Conservation (phyloP, 768 basidiomycete genomes). For the Psilocybe cyanescens region DNA sequence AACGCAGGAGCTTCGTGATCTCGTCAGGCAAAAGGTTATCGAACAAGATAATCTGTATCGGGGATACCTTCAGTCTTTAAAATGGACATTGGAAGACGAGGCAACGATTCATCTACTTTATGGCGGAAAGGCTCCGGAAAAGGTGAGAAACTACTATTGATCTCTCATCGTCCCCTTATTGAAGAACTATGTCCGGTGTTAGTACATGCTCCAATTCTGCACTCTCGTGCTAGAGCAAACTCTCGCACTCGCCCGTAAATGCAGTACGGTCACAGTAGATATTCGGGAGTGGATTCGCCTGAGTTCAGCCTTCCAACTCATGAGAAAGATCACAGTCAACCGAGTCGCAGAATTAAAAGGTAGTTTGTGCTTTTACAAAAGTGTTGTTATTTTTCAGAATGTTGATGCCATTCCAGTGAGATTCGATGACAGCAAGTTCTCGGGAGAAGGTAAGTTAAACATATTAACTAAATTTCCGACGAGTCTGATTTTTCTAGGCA, state of each 20-base stretch:
- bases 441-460: not conserved
- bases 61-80: constrained; percentile 10
- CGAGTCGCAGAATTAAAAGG: constrained; percentile 14
- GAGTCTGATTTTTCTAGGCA: not conserved
- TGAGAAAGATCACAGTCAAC: constrained; percentile 4
- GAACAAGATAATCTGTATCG: constrained; percentile 15
- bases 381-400: not conserved
- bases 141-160: constrained; percentile 8
- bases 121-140: constrained; percentile 12
- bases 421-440: not conserved
- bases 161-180: not conserved
- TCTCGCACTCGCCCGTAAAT: constrained; percentile 14
- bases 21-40: constrained; percentile 17
- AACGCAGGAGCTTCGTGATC: constrained; percentile 8
- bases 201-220: constrained; percentile 22
- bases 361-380: not conserved
- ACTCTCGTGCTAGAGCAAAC: constrained; percentile 22
- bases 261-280: constrained; percentile 16
- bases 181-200: not conserved
- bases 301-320: not conserved
- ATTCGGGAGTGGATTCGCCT: constrained; percentile 14
- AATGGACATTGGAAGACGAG: constrained; percentile 17
- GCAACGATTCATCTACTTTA: constrained; percentile 17
- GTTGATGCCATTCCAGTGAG: not conserved
- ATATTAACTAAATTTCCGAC: too few species aligned